Evolutionary conservation across 768 basidiomycete genomes (phyloP).

Genomic region (Tylopilus balloui): DNA sequence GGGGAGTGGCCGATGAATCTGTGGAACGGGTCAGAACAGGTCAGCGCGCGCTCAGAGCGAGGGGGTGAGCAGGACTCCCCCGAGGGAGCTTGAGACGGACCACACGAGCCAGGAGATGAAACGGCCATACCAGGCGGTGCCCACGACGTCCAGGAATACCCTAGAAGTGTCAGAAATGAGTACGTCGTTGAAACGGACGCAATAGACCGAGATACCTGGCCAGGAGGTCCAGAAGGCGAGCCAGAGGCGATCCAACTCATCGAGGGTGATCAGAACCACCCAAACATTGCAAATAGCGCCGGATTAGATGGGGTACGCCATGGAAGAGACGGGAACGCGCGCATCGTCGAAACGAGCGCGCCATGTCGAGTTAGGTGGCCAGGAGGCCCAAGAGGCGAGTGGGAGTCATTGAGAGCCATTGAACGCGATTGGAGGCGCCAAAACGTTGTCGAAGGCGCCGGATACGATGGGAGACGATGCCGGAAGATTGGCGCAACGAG

Average conservation of each 20-base stretch:
- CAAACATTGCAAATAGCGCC: too few species aligned
- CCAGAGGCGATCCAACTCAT: too few species aligned
- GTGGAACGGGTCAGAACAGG: background rate
- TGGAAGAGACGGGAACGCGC: background rate
- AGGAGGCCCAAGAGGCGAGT: background rate
- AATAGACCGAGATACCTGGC: background rate
- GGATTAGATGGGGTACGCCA: background rate
- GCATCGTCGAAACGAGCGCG: background rate
- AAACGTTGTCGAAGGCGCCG: too few species aligned
- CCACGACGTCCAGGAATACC: background rate
- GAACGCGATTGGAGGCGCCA: too few species aligned
- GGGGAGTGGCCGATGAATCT: background rate
- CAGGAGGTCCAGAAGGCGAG: background rate
- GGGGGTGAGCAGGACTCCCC: background rate
- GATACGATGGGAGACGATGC: too few species aligned
- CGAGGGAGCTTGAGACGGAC: background rate
- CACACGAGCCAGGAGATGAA: background rate
- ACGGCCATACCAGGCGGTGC: too few species aligned
- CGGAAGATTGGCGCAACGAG: too few species aligned
- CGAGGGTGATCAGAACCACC: too few species aligned
- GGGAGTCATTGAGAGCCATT: too few species aligned
- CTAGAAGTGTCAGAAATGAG: background rate
- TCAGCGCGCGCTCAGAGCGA: background rate
- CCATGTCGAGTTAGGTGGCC: too few species aligned
- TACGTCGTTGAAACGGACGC: background rate